Evolutionary conservation across 2,329 filamentous ascomycete species (phyloP).

Genomic region (Fusarium zealandicum): DNA sequence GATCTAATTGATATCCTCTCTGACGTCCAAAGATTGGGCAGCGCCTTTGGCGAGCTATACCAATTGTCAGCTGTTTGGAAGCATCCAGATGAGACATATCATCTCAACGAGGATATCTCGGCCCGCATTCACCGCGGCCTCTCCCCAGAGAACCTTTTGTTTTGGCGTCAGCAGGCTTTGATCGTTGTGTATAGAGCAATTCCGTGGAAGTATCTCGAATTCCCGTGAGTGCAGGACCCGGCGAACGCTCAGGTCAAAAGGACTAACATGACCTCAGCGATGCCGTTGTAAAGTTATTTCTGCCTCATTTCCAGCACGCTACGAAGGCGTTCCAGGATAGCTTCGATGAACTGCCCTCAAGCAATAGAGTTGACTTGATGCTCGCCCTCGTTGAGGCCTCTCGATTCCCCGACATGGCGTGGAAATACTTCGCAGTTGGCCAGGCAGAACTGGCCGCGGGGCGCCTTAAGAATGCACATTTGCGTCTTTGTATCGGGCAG

Average conservation of each 20-base stretch:
- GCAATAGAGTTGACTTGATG: conserved; percentile 29
- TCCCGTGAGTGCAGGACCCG: conserved; percentile 28
- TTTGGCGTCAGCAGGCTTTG: conserved; percentile 32
- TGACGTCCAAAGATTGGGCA: conserved; percentile 14
- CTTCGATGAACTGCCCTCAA: conserved; percentile 19
- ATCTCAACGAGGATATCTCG: conserved; percentile 29
- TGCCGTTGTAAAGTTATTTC: conserved; percentile 21
- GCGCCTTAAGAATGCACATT: conserved; percentile 29
- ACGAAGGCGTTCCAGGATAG: conserved; percentile 22
- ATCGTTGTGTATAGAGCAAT: conserved; percentile 31
- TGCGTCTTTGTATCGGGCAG: conserved; percentile 30
- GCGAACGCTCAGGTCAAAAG: background rate
- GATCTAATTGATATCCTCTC: conserved; percentile 20
- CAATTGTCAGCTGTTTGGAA: conserved; percentile 15
- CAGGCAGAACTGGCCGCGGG: conserved; percentile 27
- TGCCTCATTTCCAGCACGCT: conserved; percentile 31
- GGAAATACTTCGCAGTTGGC: conserved; percentile 33
- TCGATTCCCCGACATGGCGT: conserved; percentile 34
- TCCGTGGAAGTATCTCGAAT: conserved; percentile 37
- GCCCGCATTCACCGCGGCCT: conserved; percentile 20
- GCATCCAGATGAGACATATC: conserved; percentile 25
- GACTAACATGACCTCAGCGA: conserved; percentile 23
- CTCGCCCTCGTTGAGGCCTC: conserved; percentile 36
- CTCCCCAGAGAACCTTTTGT: conserved; percentile 13
- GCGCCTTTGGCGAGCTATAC: conserved; percentile 21